Evolutionary conservation across 1,139 yeast species (phyloP).

Genomic region (Tardiomyces digboiensis): DNA sequence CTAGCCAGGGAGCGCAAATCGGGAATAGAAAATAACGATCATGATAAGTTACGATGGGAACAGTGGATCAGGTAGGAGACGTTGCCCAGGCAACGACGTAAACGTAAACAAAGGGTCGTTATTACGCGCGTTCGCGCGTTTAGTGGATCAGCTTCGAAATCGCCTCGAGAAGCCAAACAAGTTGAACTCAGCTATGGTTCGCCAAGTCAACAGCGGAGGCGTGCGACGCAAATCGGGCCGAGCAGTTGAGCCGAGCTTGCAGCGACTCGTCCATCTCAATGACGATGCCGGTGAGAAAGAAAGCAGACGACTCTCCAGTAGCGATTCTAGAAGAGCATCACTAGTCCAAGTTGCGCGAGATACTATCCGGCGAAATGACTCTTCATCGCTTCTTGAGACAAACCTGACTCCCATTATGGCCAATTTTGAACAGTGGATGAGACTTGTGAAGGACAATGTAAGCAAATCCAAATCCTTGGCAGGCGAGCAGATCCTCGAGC

Average conservation of each 20-base stretch:
- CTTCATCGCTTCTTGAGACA: not conserved
- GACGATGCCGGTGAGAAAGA: conserved; percentile 24
- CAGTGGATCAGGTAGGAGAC: too few relatives aligned
- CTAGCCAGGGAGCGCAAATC: too few relatives aligned
- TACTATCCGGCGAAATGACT: conserved; percentile 2
- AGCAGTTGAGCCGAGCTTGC: conserved; percentile 1
- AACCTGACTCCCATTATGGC: conserved; percentile 22
- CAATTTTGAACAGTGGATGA: conserved; percentile 88
- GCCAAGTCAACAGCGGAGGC: not conserved
- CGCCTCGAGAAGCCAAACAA: not conserved
- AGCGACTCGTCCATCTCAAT: conserved; percentile 13
- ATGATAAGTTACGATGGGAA: too few relatives aligned
- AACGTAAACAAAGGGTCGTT: not conserved
- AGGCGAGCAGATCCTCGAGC: not conserved
- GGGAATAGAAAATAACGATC: too few relatives aligned
- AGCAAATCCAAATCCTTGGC: not conserved
- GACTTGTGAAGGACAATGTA: conserved; percentile 72
- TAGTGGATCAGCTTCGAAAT: too few relatives aligned
- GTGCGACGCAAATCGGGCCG: not conserved
- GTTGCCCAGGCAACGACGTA: not conserved
- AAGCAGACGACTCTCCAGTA: conserved; percentile 12
- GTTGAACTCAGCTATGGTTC: not conserved
- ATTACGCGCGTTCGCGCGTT: too few relatives aligned
- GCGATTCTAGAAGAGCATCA: conserved; percentile 3
- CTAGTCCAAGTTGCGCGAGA: conserved; percentile 2